Base-by-base conservation (phyloP, 2,329 filamentous ascomycete species). In the Paecilomyces variotii region DNA sequence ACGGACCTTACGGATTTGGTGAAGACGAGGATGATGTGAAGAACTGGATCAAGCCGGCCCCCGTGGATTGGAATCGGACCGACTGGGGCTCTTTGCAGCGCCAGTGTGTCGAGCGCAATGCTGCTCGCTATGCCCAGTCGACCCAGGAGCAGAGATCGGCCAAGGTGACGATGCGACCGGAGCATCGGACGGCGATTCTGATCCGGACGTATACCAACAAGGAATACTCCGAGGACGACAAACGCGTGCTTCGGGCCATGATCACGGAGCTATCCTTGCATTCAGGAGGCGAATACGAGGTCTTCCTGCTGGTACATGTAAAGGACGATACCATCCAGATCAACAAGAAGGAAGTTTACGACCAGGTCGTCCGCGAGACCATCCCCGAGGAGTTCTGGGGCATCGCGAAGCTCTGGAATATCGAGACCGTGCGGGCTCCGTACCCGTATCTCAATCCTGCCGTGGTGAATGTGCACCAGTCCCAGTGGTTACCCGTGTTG, bases 261-360 rank as follows among this genome's bases (percentile, higher is more conserved):
- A 91, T 97, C 68, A 84, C 87, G 25, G 92, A 97, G 72, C 77
- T 92, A 9, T 85, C 87, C 6, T 77, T 96, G 54, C 80, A 84
- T 57, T 92, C 89, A 0, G 90, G 90, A 32, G 89, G 88, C 53
- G 90, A 96, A 70, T 96, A 94, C 66, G 82, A 83, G 3, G 81
- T 96, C 2, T 90, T 94, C 72, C 91, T 96, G 69, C 79, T 96
- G 35, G 82, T 96, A 45, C 90, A 96, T 64, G 89, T 95, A 63
- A 90, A 90, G 66, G 87, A 93, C 69, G 82, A 87, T 63, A 82
- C 85, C 63, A 77, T 85, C 54, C 87, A 87, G 24, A 88, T 91
- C 62, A 91, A 87, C 10, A 53, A 53, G 10, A 10, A 53, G 9
- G 51, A 53, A 1, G 32, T 56, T 9, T 25, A 59, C 11, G 32